Evolutionary conservation across 257 asterid species (phyloP).

Genomic region (Nicotiana sylvestris): DNA sequence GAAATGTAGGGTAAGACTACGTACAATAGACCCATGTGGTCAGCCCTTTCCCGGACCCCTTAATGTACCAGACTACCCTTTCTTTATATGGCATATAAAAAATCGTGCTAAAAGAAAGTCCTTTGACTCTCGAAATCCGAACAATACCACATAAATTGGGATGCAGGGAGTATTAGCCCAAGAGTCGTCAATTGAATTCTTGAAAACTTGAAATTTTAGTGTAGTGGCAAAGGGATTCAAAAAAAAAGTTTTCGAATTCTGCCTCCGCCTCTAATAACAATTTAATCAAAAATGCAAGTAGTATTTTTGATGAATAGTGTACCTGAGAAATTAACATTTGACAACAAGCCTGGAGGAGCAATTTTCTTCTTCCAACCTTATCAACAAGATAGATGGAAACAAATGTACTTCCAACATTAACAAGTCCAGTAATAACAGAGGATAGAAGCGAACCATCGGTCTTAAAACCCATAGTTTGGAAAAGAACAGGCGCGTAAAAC

Average conservation of each 20-base stretch:
- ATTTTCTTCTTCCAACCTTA: conserved; percentile 17
- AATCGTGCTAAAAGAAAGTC: no score
- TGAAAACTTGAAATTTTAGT: not conserved
- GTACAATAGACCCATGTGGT: no score
- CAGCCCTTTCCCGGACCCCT: no score
- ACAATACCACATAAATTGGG: no score
- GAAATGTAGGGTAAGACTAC: no score
- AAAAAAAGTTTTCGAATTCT: not conserved
- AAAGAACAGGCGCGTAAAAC: conserved; percentile 24
- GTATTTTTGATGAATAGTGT: not conserved
- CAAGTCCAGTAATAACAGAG: conserved; percentile 6
- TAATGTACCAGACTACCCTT: no score
- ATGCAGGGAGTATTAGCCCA: not conserved
- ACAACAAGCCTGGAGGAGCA: conserved; percentile 18
- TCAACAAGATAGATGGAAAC: conserved; percentile 11
- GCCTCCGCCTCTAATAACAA: no score
- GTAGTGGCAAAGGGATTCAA: not conserved
- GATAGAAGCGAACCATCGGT: not conserved
- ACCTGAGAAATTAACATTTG: conserved; percentile 23
- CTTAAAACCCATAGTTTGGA: conserved; percentile 18
- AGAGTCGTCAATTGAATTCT: not conserved
- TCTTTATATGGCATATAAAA: no score
- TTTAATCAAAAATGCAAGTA: not conserved
- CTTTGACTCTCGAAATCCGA: no score
- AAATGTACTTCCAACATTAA: conserved; percentile 12